Conservation (phyloP, 148 eudicot genomes). For the Cornus florida region DNA sequence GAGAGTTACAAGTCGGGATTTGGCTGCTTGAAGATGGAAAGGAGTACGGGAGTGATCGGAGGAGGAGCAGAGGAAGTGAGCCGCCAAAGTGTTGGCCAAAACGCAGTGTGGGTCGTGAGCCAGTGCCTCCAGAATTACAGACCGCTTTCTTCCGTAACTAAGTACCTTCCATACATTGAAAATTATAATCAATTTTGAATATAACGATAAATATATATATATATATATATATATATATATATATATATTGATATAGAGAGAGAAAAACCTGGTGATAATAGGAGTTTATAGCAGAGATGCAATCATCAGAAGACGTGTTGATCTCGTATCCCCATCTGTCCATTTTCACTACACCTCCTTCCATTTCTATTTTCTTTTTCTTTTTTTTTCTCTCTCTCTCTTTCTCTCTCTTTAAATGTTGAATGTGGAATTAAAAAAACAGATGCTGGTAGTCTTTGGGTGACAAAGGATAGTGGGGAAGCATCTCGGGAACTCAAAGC, state of each 20-base stretch:
- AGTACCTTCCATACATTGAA: slow-evolving; percentile 47
- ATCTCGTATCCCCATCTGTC: slow-evolving; percentile 82
- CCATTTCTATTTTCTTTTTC: slow-evolving; percentile 8
- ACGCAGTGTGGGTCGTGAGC: slow-evolving; percentile 67
- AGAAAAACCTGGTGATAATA: slow-evolving; percentile 67
- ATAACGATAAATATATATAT: too few species aligned
- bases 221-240: not conserved
- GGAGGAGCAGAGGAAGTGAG: slow-evolving; percentile 39
- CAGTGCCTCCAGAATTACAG: slow-evolving; percentile 69
- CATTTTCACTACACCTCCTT: slow-evolving; percentile 29
- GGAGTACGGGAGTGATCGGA: slow-evolving; percentile 39
- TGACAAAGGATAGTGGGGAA: too few species aligned
- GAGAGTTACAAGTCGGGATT: slow-evolving; percentile 47
- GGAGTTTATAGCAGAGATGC: slow-evolving; percentile 73
- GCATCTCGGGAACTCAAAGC: too few species aligned
- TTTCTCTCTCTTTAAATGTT: not conserved
- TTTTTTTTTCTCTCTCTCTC: not conserved
- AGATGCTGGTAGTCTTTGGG: too few species aligned
- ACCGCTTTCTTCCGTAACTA: slow-evolving; percentile 66
- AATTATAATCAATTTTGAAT: not conserved
- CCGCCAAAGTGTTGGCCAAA: slow-evolving; percentile 74
- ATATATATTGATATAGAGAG: not conserved
- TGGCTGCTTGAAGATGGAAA: slow-evolving; percentile 56
- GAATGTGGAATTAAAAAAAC: too few species aligned
- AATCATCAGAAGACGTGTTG: slow-evolving; percentile 59